Conservation (phyloP, 805 yeast genomes). For the Kodamaea sagamina region DNA sequence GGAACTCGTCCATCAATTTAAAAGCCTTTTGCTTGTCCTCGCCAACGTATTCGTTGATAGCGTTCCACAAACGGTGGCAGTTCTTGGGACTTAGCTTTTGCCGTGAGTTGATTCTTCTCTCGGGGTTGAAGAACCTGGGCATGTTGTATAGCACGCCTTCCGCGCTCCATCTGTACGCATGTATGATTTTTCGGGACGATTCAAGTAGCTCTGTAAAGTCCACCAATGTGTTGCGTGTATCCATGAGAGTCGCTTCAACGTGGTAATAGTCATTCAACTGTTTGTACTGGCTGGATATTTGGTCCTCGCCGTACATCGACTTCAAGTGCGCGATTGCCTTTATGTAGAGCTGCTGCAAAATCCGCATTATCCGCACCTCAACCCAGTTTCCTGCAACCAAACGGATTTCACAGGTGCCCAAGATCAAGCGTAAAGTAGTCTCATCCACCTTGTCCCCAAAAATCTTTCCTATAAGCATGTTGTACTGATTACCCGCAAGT, state of each 20-base stretch:
- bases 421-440: conserved; percentile 16
- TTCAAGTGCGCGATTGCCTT: conserved; percentile 24
- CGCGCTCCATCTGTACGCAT: conserved; percentile 10
- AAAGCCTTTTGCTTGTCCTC: conserved; percentile 25
- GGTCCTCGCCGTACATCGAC: conserved; percentile 16
- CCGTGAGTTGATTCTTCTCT: conserved; percentile 23
- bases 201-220: conserved; percentile 18
- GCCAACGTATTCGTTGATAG: conserved; percentile 20
- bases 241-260: conserved; percentile 18
- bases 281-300: conserved; percentile 19
- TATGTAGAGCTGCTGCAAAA: conserved; percentile 30
- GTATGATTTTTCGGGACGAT: conserved; percentile 4
- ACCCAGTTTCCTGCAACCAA: conserved; percentile 34
- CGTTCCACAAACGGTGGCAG: conserved; percentile 19
- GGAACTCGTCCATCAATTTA: conserved; percentile 34
- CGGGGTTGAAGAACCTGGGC: conserved; percentile 36
- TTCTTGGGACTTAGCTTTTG: conserved; percentile 26
- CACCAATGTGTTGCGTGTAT: conserved; percentile 13
- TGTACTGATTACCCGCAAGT: conserved; percentile 9
- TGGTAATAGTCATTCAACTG: conserved; percentile 32
- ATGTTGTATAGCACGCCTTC: conserved; percentile 19
- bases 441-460: conserved; percentile 16
- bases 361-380: conserved; percentile 24
- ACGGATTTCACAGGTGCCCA: conserved; percentile 31
- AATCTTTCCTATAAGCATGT: conserved; percentile 15